Conservation (phyloP, 2,329 filamentous ascomycete species). For the Paramyrothecium roridum region DNA sequence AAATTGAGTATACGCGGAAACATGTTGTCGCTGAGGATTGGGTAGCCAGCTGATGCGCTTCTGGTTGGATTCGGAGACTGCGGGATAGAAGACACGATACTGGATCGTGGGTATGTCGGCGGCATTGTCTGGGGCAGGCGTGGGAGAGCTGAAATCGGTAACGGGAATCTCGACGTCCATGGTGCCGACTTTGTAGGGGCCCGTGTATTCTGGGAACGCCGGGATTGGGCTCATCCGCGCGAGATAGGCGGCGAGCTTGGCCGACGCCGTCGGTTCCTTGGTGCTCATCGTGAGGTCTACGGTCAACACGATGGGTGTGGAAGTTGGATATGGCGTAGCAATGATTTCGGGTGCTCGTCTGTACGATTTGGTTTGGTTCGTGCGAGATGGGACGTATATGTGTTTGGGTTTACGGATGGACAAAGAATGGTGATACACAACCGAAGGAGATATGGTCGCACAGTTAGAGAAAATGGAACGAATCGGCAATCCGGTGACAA, state of each 20-base stretch:
- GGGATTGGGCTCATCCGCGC: slow-evolving; percentile 65
- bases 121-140: slow-evolving; percentile 49
- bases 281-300: neutral
- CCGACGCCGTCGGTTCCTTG: slow-evolving; percentile 16
- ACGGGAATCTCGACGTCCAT: slow-evolving; percentile 74
- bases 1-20: slow-evolving; percentile 75
- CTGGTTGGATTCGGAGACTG: slow-evolving; percentile 46
- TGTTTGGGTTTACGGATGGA: neutral
- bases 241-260: slow-evolving; percentile 44
- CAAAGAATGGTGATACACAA: neutral
- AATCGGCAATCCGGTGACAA: neutral
- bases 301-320: neutral
- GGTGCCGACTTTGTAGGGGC: slow-evolving; percentile 75
- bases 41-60: slow-evolving; percentile 74
- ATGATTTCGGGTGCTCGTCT: no score
- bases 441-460: neutral
- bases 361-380: no score
- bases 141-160: slow-evolving; percentile 52
- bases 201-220: slow-evolving; percentile 70
- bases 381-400: no score
- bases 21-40: slow-evolving; percentile 68
- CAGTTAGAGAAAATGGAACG: neutral
- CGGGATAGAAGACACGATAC: slow-evolving; percentile 81
- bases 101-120: slow-evolving; percentile 67
- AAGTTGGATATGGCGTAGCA: neutral